Conservation (phyloP, 148 eudicot genomes). For the Cornus controversa region DNA sequence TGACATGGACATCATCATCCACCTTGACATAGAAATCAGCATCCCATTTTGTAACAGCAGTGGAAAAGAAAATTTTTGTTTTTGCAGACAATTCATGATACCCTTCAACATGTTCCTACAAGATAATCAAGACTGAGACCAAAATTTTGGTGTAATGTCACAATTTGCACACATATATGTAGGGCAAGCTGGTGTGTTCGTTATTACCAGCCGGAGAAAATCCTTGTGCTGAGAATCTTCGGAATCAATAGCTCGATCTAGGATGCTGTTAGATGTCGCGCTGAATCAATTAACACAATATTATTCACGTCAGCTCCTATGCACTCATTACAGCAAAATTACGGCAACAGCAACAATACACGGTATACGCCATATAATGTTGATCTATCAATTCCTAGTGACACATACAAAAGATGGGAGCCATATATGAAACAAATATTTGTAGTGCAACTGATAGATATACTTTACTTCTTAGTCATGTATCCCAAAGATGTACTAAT, state of each 20-base stretch:
- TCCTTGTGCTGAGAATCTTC: slow-evolving; percentile 96
- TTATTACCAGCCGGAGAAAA: slow-evolving; percentile 82
- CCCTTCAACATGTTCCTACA: slow-evolving; percentile 93
- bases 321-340: not conserved
- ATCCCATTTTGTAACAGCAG: slow-evolving; percentile 95
- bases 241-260: slow-evolving; percentile 90
- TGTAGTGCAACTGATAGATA: not conserved
- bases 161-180: slow-evolving; percentile 5
- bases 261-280: slow-evolving; percentile 87
- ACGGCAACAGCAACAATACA: not conserved
- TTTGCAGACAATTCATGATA: slow-evolving; percentile 94
- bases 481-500: not conserved
- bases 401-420: too few relatives aligned
- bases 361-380: not conserved
- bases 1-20: slow-evolving; percentile 96
- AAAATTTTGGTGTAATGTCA: slow-evolving; percentile 8
- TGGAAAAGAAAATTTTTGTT: slow-evolving; percentile 84
- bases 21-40: slow-evolving; percentile 95
- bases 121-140: slow-evolving; percentile 9
- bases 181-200: not conserved
- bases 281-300: slow-evolving; percentile 30
- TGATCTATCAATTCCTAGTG: not conserved
- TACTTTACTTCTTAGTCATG: not conserved
- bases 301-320: not conserved
- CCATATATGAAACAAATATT: not conserved